Evolutionary conservation across 345 rosid genomes (phyloP).

Genomic region (Lepidium africanum): DNA sequence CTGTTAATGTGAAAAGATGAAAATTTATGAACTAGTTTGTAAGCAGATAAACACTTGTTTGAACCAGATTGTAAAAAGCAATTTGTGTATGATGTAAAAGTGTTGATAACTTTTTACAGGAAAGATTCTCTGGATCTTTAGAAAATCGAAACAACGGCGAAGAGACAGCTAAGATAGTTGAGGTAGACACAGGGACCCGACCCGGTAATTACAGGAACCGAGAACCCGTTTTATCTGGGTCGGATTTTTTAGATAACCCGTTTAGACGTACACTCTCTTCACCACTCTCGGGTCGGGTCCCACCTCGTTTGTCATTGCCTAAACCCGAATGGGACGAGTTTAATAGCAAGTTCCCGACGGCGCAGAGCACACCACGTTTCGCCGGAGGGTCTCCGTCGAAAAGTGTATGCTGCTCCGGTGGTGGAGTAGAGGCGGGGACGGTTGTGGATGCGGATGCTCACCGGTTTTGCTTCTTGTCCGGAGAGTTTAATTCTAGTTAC

Average conservation of each 20-base stretch:
- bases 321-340: constrained; percentile 43
- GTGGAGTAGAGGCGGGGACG: neutral
- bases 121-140: constrained; percentile 54
- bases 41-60: neutral
- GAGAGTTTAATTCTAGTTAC: constrained; percentile 38
- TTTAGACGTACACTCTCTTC: constrained; percentile 28
- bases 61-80: neutral
- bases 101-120: constrained; percentile 36
- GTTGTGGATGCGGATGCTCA: constrained; percentile 4
- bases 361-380: constrained; percentile 70
- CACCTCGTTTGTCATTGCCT: constrained; percentile 24
- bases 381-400: constrained; percentile 38
- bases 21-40: neutral
- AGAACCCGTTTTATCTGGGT: constrained; percentile 31
- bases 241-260: constrained; percentile 45
- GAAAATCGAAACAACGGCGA: constrained; percentile 39
- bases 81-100: neutral
- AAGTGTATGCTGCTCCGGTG: constrained; percentile 32
- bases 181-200: constrained; percentile 55
- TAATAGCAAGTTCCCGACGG: constrained; percentile 49
- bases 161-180: constrained; percentile 73
- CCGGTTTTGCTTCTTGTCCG: constrained; percentile 22
- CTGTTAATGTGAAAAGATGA: neutral
- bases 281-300: constrained; percentile 27
- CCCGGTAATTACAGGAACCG: constrained; percentile 50